phyloP scores from a whole-genome alignment of 495 filamentous ascomycete species.

The Annulohypoxylon nitens region DNA sequence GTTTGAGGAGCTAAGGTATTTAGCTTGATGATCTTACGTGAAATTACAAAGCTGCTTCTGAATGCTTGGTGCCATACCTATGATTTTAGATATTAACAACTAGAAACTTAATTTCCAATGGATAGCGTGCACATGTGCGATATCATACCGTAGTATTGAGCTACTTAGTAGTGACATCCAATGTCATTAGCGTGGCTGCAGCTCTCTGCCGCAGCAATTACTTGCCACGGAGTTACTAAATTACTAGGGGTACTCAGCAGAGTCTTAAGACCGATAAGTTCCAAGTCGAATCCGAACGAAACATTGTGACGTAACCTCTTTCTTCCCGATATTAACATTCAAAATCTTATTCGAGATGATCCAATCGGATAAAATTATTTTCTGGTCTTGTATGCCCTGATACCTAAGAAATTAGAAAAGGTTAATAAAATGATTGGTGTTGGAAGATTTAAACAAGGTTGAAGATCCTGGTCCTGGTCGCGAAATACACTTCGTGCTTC shows the following conservation, averaged over 20 bases:
- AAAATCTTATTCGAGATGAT: background rate
- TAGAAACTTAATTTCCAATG: conserved; percentile 6
- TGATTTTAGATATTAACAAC: background rate
- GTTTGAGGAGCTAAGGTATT: too few species aligned
- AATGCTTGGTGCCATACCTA: too few species aligned
- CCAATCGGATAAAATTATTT: conserved; percentile 25
- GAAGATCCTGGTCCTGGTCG: conserved; percentile 13
- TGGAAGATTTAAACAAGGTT: background rate
- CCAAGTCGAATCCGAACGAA: background rate
- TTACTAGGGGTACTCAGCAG: background rate
- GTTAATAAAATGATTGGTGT: background rate
- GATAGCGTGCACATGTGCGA: background rate
- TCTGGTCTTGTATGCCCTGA: background rate
- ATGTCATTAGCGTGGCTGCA: background rate
- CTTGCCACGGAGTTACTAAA: background rate
- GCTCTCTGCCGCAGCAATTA: background rate
- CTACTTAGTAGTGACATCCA: background rate
- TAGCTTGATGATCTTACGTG: too few species aligned
- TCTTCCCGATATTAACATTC: background rate
- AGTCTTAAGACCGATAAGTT: background rate
- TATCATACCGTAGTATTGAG: background rate
- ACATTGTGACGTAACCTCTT: conserved; percentile 13
- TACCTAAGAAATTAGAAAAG: background rate
- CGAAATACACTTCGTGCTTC: background rate
- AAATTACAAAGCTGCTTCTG: too few species aligned